Evolutionary conservation across 2,329 filamentous ascomycete genomes (phyloP).

Genomic region (Lasiodiplodia hormozganensis): DNA sequence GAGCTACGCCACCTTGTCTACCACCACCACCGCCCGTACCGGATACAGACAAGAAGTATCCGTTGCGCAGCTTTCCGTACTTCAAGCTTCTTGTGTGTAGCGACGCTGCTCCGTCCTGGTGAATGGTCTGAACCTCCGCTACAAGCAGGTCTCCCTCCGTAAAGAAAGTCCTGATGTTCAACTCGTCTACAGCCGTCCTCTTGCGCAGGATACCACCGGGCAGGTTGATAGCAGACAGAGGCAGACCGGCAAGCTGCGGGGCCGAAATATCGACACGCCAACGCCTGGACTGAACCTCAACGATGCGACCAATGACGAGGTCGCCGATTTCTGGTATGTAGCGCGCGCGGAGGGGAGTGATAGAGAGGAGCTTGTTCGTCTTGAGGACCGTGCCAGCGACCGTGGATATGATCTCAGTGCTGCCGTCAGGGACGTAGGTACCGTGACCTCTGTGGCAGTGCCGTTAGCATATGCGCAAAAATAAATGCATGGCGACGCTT

Average conservation of each 20-base stretch:
- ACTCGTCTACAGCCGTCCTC: constrained; percentile 91
- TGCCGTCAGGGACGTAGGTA: constrained; percentile 73
- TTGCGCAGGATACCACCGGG: constrained; percentile 91
- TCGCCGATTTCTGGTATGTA: constrained; percentile 98
- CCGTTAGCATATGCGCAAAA: constrained; percentile 29
- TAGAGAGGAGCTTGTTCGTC: constrained; percentile 95
- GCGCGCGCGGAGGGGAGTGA: constrained; percentile 86
- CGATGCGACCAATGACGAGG: constrained; percentile 89
- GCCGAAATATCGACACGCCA: constrained; percentile 97
- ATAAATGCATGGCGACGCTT: constrained; percentile 22
- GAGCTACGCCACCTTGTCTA: constrained; percentile 74
- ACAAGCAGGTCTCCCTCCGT: constrained; percentile 92
- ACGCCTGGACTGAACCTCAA: constrained; percentile 89
- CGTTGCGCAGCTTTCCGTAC: constrained; percentile 95
- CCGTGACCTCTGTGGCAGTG: constrained; percentile 76
- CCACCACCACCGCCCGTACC: constrained; percentile 72
- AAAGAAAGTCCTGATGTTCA: constrained; percentile 98
- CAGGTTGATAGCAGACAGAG: constrained; percentile 89
- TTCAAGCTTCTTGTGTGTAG: constrained; percentile 90
- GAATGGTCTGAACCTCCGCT: constrained; percentile 91
- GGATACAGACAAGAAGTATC: constrained; percentile 81
- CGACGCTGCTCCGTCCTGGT: constrained; percentile 82
- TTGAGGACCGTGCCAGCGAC: constrained; percentile 89
- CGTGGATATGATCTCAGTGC: constrained; percentile 80
- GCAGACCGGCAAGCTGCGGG: constrained; percentile 82